Conservation (phyloP, 2,329 filamentous ascomycete species). For the Ilyonectria robusta region DNA sequence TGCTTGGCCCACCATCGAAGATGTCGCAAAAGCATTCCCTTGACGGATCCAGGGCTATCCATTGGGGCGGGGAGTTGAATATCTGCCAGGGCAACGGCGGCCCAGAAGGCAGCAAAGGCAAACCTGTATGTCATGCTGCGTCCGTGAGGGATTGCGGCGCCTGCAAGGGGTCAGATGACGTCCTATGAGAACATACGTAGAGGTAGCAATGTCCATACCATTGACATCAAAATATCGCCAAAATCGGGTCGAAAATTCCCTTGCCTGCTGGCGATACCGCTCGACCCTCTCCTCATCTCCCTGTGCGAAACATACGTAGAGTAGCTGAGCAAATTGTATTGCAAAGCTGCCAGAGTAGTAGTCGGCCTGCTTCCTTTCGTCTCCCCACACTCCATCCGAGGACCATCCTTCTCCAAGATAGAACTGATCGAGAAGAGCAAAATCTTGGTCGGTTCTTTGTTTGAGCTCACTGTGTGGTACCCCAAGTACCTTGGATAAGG, state of each 20-base stretch:
- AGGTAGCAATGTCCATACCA: conserved; percentile 49
- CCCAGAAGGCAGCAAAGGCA: conserved; percentile 63
- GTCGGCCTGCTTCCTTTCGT: conserved; percentile 32
- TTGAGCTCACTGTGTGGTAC: conserved; percentile 51
- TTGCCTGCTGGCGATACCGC: conserved; percentile 55
- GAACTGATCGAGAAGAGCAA: conserved; percentile 60
- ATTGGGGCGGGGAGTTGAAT: conserved; percentile 55
- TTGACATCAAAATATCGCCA: conserved; percentile 63
- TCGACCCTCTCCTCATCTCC: conserved; percentile 57
- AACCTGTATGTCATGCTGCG: conserved; percentile 65
- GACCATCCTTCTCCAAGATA: conserved; percentile 62
- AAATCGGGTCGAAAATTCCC: conserved; percentile 56
- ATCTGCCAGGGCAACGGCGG: conserved; percentile 58
- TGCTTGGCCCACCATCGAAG: conserved; percentile 63
- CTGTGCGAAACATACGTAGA: conserved; percentile 59
- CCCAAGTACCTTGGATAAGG: conserved; percentile 57
- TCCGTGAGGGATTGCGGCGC: conserved; percentile 65
- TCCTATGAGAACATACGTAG: neutral
- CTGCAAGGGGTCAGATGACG: conserved; percentile 43
- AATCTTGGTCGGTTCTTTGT: conserved; percentile 56
- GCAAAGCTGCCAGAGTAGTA: conserved; percentile 68
- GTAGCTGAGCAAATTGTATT: conserved; percentile 64
- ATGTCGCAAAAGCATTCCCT: conserved; percentile 64
- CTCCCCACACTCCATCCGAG: conserved; percentile 59
- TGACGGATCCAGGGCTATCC: conserved; percentile 55